Base-by-base conservation (phyloP, 805 yeast genomes). In the Ogataea trehaloabstinens region DNA sequence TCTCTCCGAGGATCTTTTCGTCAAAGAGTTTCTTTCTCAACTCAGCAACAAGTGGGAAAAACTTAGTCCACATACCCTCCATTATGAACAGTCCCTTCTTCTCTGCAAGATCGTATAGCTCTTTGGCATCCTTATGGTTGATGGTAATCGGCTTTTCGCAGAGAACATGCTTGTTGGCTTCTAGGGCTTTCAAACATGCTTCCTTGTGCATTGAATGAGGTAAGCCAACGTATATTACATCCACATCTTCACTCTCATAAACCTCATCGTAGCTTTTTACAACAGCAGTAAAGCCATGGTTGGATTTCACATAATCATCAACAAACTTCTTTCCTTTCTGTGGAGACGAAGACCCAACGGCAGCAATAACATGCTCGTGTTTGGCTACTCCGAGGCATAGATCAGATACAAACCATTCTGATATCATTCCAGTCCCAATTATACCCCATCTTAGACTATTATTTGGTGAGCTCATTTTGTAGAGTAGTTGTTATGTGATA, bases 11-110 rank as follows among this genome's bases (percentile, higher is more conserved):
- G 11, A 62, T 55, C 40, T 65, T 63, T 18, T 72, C 67, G 15
- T 65, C 61, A 44, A 61, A 67, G 16, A 76, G 44, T 40, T 61
- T 55, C 21, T 61, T 41, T 38, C 66, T 52, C 33, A 72, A 54
- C 33, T 61, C 59, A 15, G 51, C 45, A 16, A 69, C 52, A 4
- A 73, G 42, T 2, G 83, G 83, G 61, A 74, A 71, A 45, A 70
- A 74, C 34, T 78, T 63, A 4, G 80, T 69, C 82, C 82, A 76
- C 37, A 74, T 69, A 4, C 75, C 84, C 54, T 78, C 85, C 80
- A 78, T 72, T 25, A 78, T 58, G 43, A 71, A 75, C 34, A 67
- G 51, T 2, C 64, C 61, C 52, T 69, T 67, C 38, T 53, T 43
- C 47, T 62, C 60, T 3, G 83, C 83, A 32, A 68, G 61, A 1